Conservation (phyloP, 805 yeast species). For the Starmera quercuum region DNA sequence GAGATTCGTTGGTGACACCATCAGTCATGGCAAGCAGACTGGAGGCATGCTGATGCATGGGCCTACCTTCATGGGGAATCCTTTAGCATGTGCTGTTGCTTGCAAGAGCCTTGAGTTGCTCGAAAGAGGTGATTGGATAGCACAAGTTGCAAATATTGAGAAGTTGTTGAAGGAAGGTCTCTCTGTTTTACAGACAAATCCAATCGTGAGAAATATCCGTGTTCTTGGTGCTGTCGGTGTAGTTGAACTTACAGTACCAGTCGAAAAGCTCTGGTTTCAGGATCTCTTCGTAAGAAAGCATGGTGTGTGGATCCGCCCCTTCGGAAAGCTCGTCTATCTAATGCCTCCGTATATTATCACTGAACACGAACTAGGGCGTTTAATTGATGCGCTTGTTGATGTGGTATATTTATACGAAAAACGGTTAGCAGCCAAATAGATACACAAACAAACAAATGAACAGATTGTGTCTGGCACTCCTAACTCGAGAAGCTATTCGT, state of each 20-base stretch:
- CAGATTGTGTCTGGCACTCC: too few species aligned
- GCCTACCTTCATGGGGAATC: constrained; percentile 22
- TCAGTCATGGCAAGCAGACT: constrained; percentile 12
- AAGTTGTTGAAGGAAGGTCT: constrained; percentile 8
- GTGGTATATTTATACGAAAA: too few species aligned
- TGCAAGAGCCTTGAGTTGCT: constrained; percentile 16
- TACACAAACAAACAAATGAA: too few species aligned
- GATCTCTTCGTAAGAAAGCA: constrained; percentile 7
- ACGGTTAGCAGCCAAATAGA: too few species aligned
- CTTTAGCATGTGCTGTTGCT: constrained; percentile 21
- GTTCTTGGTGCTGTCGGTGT: constrained; percentile 19
- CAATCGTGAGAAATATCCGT: constrained; percentile 12
- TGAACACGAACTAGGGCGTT: constrained; percentile 7
- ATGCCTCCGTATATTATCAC: constrained; percentile 22
- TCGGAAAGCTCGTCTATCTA: constrained; percentile 16
- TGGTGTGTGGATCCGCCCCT: constrained; percentile 18
- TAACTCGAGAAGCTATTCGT: too few species aligned
- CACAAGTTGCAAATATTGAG: constrained; percentile 14
- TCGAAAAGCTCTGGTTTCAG: constrained; percentile 18
- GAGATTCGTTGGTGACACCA: constrained; percentile 10
- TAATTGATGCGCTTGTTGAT: constrained; percentile 6
- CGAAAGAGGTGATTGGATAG: constrained; percentile 14
- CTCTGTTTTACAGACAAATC: neutral
- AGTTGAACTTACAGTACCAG: constrained; percentile 12
- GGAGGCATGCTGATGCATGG: constrained; percentile 22